These are phyloP conservation scores for Leccinum pachyderme DNA, from an alignment of 1,284 basidiomycete species.

Conservation along the genomic window DNA sequence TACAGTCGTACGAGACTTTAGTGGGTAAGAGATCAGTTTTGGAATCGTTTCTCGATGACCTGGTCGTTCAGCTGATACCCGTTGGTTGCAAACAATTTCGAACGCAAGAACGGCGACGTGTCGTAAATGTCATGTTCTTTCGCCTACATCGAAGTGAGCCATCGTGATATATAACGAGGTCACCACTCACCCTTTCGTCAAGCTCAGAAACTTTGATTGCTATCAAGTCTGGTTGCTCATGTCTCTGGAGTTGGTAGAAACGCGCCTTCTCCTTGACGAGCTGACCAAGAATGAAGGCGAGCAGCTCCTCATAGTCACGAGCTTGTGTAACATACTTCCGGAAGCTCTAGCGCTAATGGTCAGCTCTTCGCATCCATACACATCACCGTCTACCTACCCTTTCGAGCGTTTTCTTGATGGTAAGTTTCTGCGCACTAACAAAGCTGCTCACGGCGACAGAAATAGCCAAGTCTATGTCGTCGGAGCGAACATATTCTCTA, in stretches of 20 bases:
- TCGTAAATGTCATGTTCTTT: conserved; percentile 97
- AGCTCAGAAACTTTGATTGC: conserved; percentile 76
- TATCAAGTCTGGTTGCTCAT: conserved; percentile 74
- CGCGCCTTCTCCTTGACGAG: conserved; percentile 94
- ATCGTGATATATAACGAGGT: not conserved
- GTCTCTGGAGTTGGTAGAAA: conserved; percentile 73
- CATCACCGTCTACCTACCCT: conserved; percentile 55
- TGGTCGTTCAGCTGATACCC: conserved; percentile 76
- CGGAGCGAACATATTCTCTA: conserved; percentile 91
- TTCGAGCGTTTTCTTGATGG: conserved; percentile 96
- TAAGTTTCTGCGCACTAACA: conserved; percentile 96
- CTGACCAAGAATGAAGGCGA: conserved; percentile 92
- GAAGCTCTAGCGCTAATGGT: conserved; percentile 66
- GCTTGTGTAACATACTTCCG: conserved; percentile 96
- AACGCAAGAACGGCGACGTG: conserved; percentile 80
- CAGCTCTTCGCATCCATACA: conserved; percentile 7
- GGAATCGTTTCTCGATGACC: conserved; percentile 71
- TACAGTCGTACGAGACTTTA: conserved; percentile 5
- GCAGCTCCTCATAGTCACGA: conserved; percentile 92
- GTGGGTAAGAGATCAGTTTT: conserved; percentile 27
- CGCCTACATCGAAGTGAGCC: conserved; percentile 52
- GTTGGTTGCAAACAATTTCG: conserved; percentile 85
- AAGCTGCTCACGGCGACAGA: conserved; percentile 94
- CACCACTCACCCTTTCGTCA: conserved; percentile 70
- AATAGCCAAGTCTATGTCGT: conserved; percentile 97